Conservation (phyloP, 1,284 basidiomycete species). For the Microbotryum intermedium region DNA sequence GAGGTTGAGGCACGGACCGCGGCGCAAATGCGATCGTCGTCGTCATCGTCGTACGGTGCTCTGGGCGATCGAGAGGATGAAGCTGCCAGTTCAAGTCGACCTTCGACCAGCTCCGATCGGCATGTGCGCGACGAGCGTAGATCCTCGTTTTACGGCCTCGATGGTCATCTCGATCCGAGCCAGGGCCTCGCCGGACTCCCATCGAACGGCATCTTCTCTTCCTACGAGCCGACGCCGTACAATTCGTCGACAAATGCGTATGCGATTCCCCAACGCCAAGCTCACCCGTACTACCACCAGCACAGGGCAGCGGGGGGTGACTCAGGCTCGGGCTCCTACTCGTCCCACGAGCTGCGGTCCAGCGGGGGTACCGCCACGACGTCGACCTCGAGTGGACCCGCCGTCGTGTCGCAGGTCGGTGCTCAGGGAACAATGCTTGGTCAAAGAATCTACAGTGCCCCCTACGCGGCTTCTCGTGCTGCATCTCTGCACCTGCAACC, state of each 20-base stretch:
- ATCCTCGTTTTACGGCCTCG: constrained; percentile 24
- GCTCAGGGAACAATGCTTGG: too few species aligned
- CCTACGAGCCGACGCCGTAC: background rate
- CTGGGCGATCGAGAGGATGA: too few species aligned
- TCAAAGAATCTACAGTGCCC: background rate
- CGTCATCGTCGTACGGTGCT: too few species aligned
- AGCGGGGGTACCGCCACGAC: constrained; percentile 12
- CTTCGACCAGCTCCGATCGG: too few species aligned
- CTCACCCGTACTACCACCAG: background rate
- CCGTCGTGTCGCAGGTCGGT: too few species aligned
- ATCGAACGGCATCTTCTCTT: background rate
- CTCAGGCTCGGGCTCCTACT: constrained; percentile 20
- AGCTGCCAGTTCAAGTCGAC: too few species aligned
- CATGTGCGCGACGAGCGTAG: background rate
- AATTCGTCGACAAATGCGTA: background rate
- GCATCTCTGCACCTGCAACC: constrained; percentile 12
- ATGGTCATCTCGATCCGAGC: background rate
- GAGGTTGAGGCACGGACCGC: too few species aligned
- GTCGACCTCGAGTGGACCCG: too few species aligned
- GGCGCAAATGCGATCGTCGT: too few species aligned
- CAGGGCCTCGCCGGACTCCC: background rate
- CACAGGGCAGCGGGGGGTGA: constrained; percentile 1
- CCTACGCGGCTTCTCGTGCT: constrained; percentile 13
- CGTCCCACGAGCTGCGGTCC: constrained; percentile 12
- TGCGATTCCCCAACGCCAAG: background rate